Evolutionary conservation across 306 rosid genomes (phyloP).

Genomic region (Citrullus amarus): DNA sequence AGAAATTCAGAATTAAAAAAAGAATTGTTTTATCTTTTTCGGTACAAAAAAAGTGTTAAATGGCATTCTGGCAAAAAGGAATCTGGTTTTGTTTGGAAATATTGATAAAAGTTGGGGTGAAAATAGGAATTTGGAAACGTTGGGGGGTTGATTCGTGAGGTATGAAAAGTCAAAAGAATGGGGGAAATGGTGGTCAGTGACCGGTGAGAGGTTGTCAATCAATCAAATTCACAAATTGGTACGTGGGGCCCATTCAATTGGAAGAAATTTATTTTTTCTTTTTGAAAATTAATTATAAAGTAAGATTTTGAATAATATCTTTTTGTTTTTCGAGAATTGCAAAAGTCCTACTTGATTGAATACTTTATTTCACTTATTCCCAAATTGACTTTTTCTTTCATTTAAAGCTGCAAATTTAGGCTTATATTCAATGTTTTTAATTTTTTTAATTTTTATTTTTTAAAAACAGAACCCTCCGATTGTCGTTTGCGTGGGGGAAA

Average conservation of each 20-base stretch:
- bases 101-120: not conserved
- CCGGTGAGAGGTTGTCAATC: not conserved
- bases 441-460: too few relatives aligned
- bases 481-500: not conserved
- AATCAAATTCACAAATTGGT: not conserved
- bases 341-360: not conserved
- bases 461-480: not conserved
- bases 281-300: not conserved
- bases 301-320: not conserved
- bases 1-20: not conserved
- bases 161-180: not conserved
- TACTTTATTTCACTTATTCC: slow-evolving; percentile 2
- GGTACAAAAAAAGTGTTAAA: too few relatives aligned
- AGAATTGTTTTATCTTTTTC: too few relatives aligned
- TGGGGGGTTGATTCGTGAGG: not conserved
- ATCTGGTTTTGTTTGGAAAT: too few relatives aligned
- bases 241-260: not conserved
- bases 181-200: not conserved
- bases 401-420: not conserved
- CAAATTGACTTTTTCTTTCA: not conserved
- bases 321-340: not conserved
- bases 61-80: too few relatives aligned
- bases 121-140: not conserved
- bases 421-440: not conserved
- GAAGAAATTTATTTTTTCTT: too few relatives aligned